These are phyloP conservation scores for Claviceps pazoutovae DNA, from an alignment of 2,329 filamentous ascomycete genomes.

Conservation along the genomic window DNA sequence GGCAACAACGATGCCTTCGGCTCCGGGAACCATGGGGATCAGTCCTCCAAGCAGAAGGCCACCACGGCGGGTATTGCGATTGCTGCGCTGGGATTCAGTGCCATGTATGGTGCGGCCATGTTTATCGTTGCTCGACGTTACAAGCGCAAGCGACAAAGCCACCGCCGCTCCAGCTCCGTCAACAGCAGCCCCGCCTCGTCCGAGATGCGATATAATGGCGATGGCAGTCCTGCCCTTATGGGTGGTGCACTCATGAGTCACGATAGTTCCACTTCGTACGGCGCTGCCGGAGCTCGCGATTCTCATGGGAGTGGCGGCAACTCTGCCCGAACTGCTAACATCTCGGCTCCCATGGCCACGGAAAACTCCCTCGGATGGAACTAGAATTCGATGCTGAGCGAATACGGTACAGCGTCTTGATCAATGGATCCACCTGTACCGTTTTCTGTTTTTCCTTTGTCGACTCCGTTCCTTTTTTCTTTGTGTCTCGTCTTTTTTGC, in stretches of 20 bases:
- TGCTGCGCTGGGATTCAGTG: constrained; percentile 63
- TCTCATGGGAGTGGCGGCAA: constrained; percentile 53
- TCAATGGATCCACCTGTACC: constrained; percentile 7
- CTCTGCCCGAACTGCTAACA: constrained; percentile 46
- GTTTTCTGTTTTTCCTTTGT: constrained; percentile 7
- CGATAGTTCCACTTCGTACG: constrained; percentile 40
- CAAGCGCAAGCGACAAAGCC: constrained; percentile 68
- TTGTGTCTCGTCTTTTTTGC: not conserved
- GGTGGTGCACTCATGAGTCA: constrained; percentile 50
- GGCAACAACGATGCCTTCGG: constrained; percentile 28
- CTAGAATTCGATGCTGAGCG: constrained; percentile 25
- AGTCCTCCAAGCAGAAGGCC: constrained; percentile 45
- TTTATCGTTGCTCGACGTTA: constrained; percentile 84
- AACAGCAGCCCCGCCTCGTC: constrained; percentile 32
- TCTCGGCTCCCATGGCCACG: constrained; percentile 79
- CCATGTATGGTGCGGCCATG: constrained; percentile 88
- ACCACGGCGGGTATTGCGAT: constrained; percentile 59
- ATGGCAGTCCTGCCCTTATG: constrained; percentile 50
- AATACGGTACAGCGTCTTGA: not conserved
- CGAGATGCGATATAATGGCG: constrained; percentile 37
- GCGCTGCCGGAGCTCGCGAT: constrained; percentile 34
- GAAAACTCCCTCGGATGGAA: constrained; percentile 97
- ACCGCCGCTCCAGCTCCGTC: constrained; percentile 65
- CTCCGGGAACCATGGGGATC: constrained; percentile 28
- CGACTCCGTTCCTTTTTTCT: not conserved